Base-by-base conservation (phyloP, 176 grass and related monocot species). In the Hordeum vulgare region DNA sequence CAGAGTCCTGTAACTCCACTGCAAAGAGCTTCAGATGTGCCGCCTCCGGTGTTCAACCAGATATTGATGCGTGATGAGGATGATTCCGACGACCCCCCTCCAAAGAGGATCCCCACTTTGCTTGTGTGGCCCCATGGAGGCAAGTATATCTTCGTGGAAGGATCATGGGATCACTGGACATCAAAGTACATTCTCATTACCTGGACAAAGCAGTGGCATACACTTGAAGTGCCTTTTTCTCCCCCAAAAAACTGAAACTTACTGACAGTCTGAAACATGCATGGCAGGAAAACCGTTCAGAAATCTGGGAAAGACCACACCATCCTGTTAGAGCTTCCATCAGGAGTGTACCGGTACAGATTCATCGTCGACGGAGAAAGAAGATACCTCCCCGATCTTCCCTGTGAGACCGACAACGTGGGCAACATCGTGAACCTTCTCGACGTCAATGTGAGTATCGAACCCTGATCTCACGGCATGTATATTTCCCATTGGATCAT, bases 131-230 rank as follows among this genome's bases (percentile, higher is more conserved):
- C 90, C 78, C 79, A 89, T 70, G 95, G 88, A 72, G 95, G 95
- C 42, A 92, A 87, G 36, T 77, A 44, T 54, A 77, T 97, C 61
- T 85, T 65, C 36, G 88, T 97, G 49, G 92, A 97, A 89, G 95
- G 95, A 76, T 97, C 95, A 78, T 97, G 95, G 95, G 92, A 97
- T 67, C 85, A 93, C 61, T 97, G 95, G 95, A 85, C 66, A 81
- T 77, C 92, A 72, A 91, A 81, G 92, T 94, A 94, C 53, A 59
- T 26, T 39, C 31, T 33, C 31, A 61, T 81, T 59, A 25, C 9
- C 4, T 63, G 1, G 41, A 61, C 1, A 61, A 4, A 44, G 27
- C 1, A 63, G 24, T n/a, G n/a, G n/a, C n/a, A n/a, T n/a, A n/a
- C n/a, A n/a, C n/a, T n/a, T n/a, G n/a, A n/a, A n/a, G n/a, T n/a